Percentiles rank a stretch among this genome's conserved stretches.
Evolutionary conservation across 768 basidiomycete genomes (phyloP).

Genomic region (Boletellus ananas): DNA sequence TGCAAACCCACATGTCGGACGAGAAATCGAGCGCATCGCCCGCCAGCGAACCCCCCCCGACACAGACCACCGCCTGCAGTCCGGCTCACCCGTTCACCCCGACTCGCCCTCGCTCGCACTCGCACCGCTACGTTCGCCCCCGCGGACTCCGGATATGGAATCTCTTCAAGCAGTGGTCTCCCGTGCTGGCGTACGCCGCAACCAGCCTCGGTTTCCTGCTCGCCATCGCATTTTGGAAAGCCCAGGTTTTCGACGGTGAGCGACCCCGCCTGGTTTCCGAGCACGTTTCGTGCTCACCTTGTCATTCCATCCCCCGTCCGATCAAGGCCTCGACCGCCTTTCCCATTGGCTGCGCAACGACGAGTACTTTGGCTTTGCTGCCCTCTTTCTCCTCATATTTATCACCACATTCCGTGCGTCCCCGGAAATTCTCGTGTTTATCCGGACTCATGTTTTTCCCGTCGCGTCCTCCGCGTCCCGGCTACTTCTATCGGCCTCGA

Average conservation of each 20-base stretch:
- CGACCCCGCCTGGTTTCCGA: slow-evolving; percentile 6
- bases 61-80: slow-evolving; percentile 9
- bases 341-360: slow-evolving; percentile 75
- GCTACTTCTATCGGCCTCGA: too few relatives aligned
- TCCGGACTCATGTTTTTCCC: slow-evolving; percentile 9
- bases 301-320: neutral
- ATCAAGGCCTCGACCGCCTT: slow-evolving; percentile 74
- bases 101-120: slow-evolving; percentile 18
- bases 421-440: slow-evolving; percentile 1
- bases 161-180: slow-evolving; percentile 70
- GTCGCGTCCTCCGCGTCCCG: too few relatives aligned
- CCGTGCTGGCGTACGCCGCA: slow-evolving; percentile 69
- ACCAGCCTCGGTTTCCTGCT: slow-evolving; percentile 75
- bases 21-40: slow-evolving; percentile 18
- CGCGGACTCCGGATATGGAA: slow-evolving; percentile 52
- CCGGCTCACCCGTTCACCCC: slow-evolving; percentile 21
- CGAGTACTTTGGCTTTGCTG: slow-evolving; percentile 67
- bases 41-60: slow-evolving; percentile 21
- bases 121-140: slow-evolving; percentile 40
- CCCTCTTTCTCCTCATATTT: slow-evolving; percentile 81
- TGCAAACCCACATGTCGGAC: slow-evolving; percentile 14
- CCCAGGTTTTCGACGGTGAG: slow-evolving; percentile 78
- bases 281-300: too few relatives aligned
- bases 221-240: slow-evolving; percentile 81
- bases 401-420: slow-evolving; percentile 82